A percentile compares a stretch with the other conserved stretches of the same genome.
These are phyloP conservation scores for Pichia sp. DNA, from an alignment of 1,139 yeast genomes.

Conservation along the genomic window DNA sequence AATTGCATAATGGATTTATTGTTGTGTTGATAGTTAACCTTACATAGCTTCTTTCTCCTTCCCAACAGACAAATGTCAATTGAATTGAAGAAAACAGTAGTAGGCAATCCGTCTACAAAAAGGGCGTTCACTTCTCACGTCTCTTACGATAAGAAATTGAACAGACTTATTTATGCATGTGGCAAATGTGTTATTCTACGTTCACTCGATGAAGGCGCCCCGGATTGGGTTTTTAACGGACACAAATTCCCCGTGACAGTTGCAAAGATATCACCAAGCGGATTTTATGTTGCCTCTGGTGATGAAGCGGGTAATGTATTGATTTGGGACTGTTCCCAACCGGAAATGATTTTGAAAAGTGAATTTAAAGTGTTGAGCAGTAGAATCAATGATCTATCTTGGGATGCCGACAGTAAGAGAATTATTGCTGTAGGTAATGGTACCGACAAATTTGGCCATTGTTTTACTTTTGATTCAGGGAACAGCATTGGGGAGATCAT, in stretches of 20 bases:
- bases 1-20: too few species aligned
- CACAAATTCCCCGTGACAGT: constrained; percentile 71
- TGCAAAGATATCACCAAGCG: constrained; percentile 83
- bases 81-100: constrained; percentile 30
- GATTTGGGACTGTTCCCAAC: constrained; percentile 71
- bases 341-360: constrained; percentile 61
- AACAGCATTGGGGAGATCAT: constrained; percentile 92
- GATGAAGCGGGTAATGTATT: constrained; percentile 83
- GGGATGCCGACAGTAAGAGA: constrained; percentile 88
- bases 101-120: constrained; percentile 74
- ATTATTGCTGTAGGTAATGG: constrained; percentile 95
- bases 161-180: constrained; percentile 69
- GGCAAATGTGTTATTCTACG: constrained; percentile 78
- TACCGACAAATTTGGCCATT: constrained; percentile 84
- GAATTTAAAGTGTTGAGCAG: constrained; percentile 76
- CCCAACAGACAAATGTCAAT: constrained; percentile 12
- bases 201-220: constrained; percentile 47
- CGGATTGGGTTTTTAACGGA: constrained; percentile 33
- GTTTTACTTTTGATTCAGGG: constrained; percentile 90
- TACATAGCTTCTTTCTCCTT: too few species aligned
- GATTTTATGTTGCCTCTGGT: constrained; percentile 86
- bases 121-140: constrained; percentile 66
- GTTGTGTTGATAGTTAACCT: too few species aligned
- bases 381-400: constrained; percentile 71
- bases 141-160: constrained; percentile 60